phyloP scores from a whole-genome alignment of 306 rosid species.

The Cotoneaster glaucophyllus region DNA sequence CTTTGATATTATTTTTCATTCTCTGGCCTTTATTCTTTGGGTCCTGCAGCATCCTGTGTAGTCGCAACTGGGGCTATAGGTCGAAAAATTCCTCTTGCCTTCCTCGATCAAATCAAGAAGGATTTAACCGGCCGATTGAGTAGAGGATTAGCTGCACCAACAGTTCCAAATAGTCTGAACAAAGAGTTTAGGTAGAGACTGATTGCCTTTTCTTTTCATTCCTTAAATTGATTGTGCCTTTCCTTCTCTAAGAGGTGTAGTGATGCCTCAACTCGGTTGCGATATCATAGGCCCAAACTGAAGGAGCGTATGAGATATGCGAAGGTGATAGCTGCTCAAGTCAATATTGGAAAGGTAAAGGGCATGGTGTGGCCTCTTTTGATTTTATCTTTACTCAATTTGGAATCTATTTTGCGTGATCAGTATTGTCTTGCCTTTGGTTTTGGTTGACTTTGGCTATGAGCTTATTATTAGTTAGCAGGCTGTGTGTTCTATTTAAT shows the following conservation, averaged over 20 bases:
- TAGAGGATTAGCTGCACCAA: constrained; percentile 75
- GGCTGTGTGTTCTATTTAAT: too few relatives aligned
- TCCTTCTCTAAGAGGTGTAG: constrained; percentile 5
- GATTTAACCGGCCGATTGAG: constrained; percentile 68
- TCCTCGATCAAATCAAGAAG: constrained; percentile 78
- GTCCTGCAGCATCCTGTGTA: constrained; percentile 65
- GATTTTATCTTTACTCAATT: too few relatives aligned
- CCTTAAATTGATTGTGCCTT: not conserved
- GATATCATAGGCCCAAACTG: constrained; percentile 47
- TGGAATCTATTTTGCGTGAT: too few relatives aligned
- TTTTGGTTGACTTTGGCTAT: too few relatives aligned
- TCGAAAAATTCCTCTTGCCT: constrained; percentile 74
- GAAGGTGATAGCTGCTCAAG: constrained; percentile 81
- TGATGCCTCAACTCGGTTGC: constrained; percentile 9
- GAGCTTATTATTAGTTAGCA: too few relatives aligned
- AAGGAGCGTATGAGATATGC: constrained; percentile 92
- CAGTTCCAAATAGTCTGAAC: constrained; percentile 62
- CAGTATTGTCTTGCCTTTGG: too few relatives aligned
- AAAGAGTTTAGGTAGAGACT: constrained; percentile 68
- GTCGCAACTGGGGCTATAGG: constrained; percentile 79
- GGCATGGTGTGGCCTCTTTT: not conserved
- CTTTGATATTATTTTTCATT: not conserved
- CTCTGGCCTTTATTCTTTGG: not conserved
- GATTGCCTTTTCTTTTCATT: not conserved
- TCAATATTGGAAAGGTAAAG: constrained; percentile 75